These are phyloP conservation scores for Pythium folliculosum DNA, from an alignment of 352 stramenopile species.

Conservation along the genomic window DNA sequence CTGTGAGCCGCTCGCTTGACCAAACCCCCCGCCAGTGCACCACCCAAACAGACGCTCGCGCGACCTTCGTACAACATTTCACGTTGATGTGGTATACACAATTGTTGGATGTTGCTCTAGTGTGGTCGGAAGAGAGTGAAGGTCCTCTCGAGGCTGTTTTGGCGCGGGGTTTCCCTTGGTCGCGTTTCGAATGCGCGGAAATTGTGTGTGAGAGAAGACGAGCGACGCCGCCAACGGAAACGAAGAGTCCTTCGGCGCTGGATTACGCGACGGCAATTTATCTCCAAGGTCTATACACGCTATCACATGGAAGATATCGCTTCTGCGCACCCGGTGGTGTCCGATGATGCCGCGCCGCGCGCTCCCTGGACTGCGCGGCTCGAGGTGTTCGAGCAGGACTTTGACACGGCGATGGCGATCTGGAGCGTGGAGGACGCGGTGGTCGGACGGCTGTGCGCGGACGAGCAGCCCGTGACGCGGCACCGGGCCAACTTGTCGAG, in stretches of 20 bases:
- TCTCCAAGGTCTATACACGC: too few relatives aligned
- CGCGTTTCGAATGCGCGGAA: slow-evolving; percentile 20
- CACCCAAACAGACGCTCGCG: slow-evolving; percentile 26
- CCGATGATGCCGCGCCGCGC: not conserved
- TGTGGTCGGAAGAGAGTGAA: slow-evolving; percentile 15
- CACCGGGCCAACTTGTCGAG: slow-evolving; percentile 16
- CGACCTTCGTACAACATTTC: slow-evolving; percentile 27
- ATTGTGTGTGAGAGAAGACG: not conserved
- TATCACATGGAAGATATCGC: not conserved
- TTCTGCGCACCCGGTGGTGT: not conserved
- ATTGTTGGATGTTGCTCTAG: not conserved
- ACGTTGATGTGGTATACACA: slow-evolving; percentile 11
- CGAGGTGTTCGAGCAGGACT: slow-evolving; percentile 64
- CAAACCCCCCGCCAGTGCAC: slow-evolving; percentile 16
- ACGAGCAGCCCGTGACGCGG: slow-evolving; percentile 30
- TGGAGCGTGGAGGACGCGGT: slow-evolving; percentile 53
- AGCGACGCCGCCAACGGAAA: slow-evolving; percentile 12
- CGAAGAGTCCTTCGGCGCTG: not conserved
- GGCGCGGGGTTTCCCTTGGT: slow-evolving; percentile 9
- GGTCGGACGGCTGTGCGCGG: slow-evolving; percentile 43
- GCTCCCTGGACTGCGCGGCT: slow-evolving; percentile 26
- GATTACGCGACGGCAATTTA: not conserved
- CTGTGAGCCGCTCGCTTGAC: slow-evolving; percentile 17
- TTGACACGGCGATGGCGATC: slow-evolving; percentile 69
- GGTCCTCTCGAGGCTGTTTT: slow-evolving; percentile 14